Conservation (phyloP, 192 early-diverging fungal species). For the Tieghemiomyces parasiticus region DNA sequence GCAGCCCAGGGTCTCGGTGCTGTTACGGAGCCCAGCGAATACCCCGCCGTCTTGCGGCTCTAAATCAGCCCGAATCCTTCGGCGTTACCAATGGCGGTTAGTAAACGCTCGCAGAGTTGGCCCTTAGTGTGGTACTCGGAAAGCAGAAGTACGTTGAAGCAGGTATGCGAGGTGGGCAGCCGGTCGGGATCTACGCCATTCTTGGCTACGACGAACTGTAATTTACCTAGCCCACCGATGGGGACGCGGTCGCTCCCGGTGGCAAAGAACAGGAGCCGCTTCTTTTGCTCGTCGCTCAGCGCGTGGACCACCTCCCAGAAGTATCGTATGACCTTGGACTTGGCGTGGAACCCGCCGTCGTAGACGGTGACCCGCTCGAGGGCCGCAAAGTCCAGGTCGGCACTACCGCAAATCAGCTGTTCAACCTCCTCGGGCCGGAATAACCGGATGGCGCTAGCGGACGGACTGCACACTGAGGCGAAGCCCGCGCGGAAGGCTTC, state of each 20-base stretch:
- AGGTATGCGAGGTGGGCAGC: slow-evolving; percentile 84
- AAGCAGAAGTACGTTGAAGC: slow-evolving; percentile 80
- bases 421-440: slow-evolving; percentile 69
- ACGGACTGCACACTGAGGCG: slow-evolving; percentile 38
- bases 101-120: slow-evolving; percentile 57
- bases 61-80: slow-evolving; percentile 72
- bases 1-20: too few species aligned
- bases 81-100: slow-evolving; percentile 66
- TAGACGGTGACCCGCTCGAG: slow-evolving; percentile 66
- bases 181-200: slow-evolving; percentile 76
- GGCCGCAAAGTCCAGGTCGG: slow-evolving; percentile 68
- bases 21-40: too few species aligned
- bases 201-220: slow-evolving; percentile 75
- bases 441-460: slow-evolving; percentile 41
- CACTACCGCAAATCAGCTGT: slow-evolving; percentile 72
- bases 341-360: slow-evolving; percentile 62
- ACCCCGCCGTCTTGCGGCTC: background rate
- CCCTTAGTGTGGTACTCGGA: slow-evolving; percentile 69
- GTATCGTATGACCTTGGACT: slow-evolving; percentile 46
- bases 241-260: slow-evolving; percentile 87
- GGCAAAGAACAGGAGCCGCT: slow-evolving; percentile 74
- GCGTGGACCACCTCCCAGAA: slow-evolving; percentile 80
- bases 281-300: slow-evolving; percentile 74
- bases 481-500: slow-evolving; percentile 73
- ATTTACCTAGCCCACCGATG: slow-evolving; percentile 68